phyloP scores from a whole-genome alignment of 75 land plant genomes.

The Ceratopteris richardii region DNA sequence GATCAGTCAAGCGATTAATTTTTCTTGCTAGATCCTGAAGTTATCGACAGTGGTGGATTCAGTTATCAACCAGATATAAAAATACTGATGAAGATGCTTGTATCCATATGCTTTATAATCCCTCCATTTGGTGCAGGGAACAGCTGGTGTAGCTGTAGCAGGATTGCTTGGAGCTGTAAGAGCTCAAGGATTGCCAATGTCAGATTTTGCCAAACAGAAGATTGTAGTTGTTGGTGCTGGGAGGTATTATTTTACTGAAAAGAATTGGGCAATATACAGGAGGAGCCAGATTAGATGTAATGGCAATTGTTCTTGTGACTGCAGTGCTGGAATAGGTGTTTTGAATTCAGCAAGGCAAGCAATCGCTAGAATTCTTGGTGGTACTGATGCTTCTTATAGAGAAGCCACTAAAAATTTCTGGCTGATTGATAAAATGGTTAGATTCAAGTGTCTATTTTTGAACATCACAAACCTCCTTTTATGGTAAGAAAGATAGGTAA shows the following conservation, averaged over 20 bases:
- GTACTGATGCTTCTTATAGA: conserved; percentile 54
- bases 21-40: no score
- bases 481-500: no score
- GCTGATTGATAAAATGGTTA: conserved; percentile 85
- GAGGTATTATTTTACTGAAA: conserved; percentile 38
- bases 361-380: conserved; percentile 87
- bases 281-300: not conserved
- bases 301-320: not conserved
- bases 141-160: conserved; percentile 98
- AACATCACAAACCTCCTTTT: not conserved
- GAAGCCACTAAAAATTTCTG: conserved; percentile 80
- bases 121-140: no score
- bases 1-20: no score
- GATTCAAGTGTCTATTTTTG: conserved; percentile 4
- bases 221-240: conserved; percentile 99
- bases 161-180: conserved; percentile 97
- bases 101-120: no score
- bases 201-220: conserved; percentile 87
- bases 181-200: conserved; percentile 92
- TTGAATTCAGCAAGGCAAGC: conserved; percentile 89
- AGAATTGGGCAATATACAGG: not conserved
- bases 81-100: no score
- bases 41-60: no score
- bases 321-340: conserved; percentile 98
- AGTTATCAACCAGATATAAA: no score